A percentile compares a stretch with the other conserved stretches of the same genome.
These are phyloP conservation scores for Withania somnifera DNA, from an alignment of 305 asterid species.

Conservation along the genomic window DNA sequence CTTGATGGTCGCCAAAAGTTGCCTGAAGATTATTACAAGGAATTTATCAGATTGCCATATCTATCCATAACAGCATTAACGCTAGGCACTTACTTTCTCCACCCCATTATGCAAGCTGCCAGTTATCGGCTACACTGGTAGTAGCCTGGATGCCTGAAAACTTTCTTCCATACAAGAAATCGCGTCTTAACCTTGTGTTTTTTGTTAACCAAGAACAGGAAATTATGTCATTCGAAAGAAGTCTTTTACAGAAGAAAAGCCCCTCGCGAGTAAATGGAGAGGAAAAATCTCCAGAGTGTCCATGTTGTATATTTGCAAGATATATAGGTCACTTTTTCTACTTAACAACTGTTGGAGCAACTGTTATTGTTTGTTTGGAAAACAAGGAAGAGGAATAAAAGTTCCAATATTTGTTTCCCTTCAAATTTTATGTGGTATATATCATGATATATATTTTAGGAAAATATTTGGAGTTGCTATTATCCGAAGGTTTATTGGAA, in stretches of 20 bases:
- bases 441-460: neutral
- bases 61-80: slow-evolving; percentile 57
- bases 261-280: too few relatives aligned
- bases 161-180: neutral
- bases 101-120: slow-evolving; percentile 86
- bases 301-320: neutral
- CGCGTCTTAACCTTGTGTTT: too few relatives aligned
- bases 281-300: too few relatives aligned
- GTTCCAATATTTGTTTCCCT: neutral
- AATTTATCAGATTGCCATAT: slow-evolving; percentile 75
- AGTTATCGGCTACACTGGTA: slow-evolving; percentile 91
- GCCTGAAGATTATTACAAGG: slow-evolving; percentile 67
- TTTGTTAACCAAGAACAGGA: too few relatives aligned
- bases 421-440: neutral
- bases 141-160: neutral
- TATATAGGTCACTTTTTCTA: neutral
- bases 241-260: too few relatives aligned
- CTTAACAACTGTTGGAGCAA: neutral
- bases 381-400: too few relatives aligned
- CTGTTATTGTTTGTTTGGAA: too few relatives aligned
- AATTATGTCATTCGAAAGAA: too few relatives aligned
- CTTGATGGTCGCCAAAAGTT: slow-evolving; percentile 96
- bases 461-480: too few relatives aligned
- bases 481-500: too few relatives aligned
- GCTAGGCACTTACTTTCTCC: slow-evolving; percentile 74